Evolutionary conservation across 768 basidiomycete species (phyloP).

Genomic region (Agaricus bisporus): DNA sequence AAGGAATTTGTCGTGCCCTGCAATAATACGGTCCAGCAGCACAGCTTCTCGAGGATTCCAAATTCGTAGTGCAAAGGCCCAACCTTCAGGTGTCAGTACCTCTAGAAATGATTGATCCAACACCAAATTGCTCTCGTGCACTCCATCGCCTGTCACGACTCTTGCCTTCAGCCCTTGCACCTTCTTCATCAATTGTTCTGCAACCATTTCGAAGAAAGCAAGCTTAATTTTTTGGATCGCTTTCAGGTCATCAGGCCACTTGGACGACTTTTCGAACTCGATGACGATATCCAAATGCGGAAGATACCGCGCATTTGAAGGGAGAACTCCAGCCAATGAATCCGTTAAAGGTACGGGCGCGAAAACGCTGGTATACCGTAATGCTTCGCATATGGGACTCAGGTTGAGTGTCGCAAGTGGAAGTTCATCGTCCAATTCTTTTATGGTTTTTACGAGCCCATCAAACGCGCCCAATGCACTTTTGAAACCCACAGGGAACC

Average conservation of each 20-base stretch:
- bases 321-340: slow-evolving; percentile 44
- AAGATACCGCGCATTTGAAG: slow-evolving; percentile 56
- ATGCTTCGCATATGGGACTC: slow-evolving; percentile 61
- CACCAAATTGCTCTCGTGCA: slow-evolving; percentile 40
- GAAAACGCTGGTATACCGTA: slow-evolving; percentile 83
- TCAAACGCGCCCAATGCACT: slow-evolving; percentile 78
- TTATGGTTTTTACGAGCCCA: slow-evolving; percentile 66
- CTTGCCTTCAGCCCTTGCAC: slow-evolving; percentile 45
- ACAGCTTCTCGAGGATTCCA: slow-evolving; percentile 84
- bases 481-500: slow-evolving; percentile 54
- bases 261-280: slow-evolving; percentile 87
- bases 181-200: slow-evolving; percentile 50
- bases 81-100: slow-evolving; percentile 73
- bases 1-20: slow-evolving; percentile 33
- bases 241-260: slow-evolving; percentile 91
- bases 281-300: slow-evolving; percentile 70
- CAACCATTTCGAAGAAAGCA: slow-evolving; percentile 84
- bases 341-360: slow-evolving; percentile 68
- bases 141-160: slow-evolving; percentile 53
- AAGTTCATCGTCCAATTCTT: slow-evolving; percentile 61
- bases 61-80: slow-evolving; percentile 80
- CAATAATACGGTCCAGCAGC: slow-evolving; percentile 65
- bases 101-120: slow-evolving; percentile 71
- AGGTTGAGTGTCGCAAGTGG: slow-evolving; percentile 76
- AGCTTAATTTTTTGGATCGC: slow-evolving; percentile 94